A percentile compares a stretch with the other conserved stretches of the same genome.
Conservation (phyloP, 306 rosid genomes). For the Castanea crenata region DNA sequence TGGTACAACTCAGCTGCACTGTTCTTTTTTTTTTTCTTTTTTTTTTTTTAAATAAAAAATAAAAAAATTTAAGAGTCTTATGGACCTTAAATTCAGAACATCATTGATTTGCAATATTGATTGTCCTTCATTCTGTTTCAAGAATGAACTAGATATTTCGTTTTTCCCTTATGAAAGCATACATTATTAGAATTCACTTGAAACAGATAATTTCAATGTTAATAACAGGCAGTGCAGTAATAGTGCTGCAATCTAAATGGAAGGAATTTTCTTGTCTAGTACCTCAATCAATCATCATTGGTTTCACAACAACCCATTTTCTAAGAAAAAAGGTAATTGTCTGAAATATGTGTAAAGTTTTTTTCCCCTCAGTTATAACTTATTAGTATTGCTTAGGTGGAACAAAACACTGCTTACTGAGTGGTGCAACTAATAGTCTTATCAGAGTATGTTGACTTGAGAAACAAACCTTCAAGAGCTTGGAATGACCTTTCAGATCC, state of each 20-base stretch:
- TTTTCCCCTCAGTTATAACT: neutral
- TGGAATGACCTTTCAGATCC: conserved; percentile 89
- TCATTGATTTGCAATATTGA: neutral
- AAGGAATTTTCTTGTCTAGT: neutral
- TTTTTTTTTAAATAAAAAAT: too few species aligned
- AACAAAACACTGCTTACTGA: neutral
- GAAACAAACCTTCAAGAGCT: conserved; percentile 89
- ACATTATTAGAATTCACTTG: neutral
- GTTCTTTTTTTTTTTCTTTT: too few species aligned
- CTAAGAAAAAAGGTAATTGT: neutral
- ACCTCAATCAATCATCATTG: neutral
- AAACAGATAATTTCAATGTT: neutral
- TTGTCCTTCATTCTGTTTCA: neutral
- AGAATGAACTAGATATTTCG: neutral
- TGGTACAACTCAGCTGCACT: too few species aligned
- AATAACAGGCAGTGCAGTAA: neutral
- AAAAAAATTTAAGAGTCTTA: too few species aligned
- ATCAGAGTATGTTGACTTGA: neutral
- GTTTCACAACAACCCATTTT: neutral
- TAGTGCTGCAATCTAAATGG: neutral
- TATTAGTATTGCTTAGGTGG: neutral
- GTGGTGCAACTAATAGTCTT: neutral
- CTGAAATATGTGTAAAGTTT: neutral
- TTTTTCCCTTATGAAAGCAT: neutral
- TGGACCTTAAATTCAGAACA: too few species aligned